These are phyloP conservation scores for Solanum hybrid DNA, from an alignment of 305 asterid genomes.

Conservation along the genomic window DNA sequence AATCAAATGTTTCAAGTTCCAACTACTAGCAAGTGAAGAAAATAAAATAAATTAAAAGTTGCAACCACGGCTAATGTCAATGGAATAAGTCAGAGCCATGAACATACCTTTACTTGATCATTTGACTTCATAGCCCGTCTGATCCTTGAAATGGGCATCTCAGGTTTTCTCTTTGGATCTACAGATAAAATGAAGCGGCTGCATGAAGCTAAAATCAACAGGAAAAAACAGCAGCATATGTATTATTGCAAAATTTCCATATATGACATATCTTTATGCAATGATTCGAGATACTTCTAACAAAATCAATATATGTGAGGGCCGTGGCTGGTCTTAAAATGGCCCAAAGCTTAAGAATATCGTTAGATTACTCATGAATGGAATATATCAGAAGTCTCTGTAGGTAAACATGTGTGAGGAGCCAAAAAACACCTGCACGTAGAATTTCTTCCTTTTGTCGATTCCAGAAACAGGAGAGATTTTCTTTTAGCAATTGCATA, in stretches of 20 bases:
- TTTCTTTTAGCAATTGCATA: conserved; percentile 10
- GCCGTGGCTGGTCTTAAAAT: background rate
- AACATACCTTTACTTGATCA: conserved; percentile 31
- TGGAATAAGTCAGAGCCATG: background rate
- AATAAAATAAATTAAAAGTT: background rate
- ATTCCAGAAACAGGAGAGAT: conserved; percentile 30
- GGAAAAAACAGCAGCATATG: conserved; percentile 6
- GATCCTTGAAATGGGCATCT: conserved; percentile 39
- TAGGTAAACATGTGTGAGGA: background rate
- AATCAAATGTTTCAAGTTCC: background rate
- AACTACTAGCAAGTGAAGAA: background rate
- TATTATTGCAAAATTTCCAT: background rate
- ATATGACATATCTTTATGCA: background rate
- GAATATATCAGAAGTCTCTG: background rate
- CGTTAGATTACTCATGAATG: background rate
- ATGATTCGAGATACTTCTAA: background rate
- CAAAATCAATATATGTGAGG: background rate
- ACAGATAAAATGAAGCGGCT: conserved; percentile 3
- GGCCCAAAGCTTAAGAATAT: background rate
- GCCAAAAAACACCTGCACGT: conserved; percentile 13
- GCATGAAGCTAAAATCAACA: background rate
- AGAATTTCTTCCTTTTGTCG: conserved; percentile 20
- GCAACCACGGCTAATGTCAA: background rate
- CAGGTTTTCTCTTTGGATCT: conserved; percentile 19
- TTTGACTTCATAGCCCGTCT: conserved; percentile 39